These are phyloP conservation scores for Hypoxylon sp. DNA, from an alignment of 2,329 filamentous ascomycete genomes.

Conservation along the genomic window DNA sequence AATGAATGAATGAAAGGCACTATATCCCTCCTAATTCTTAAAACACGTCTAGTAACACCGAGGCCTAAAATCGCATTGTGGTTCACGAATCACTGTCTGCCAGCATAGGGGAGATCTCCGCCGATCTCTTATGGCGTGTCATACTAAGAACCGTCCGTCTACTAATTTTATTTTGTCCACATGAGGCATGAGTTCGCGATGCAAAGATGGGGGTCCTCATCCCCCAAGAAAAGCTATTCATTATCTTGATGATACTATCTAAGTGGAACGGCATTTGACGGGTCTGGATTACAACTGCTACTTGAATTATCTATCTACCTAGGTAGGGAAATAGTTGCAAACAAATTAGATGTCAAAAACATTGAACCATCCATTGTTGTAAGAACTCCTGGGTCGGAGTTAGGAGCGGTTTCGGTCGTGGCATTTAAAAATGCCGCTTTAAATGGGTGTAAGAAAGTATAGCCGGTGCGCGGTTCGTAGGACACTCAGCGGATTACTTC, in stretches of 20 bases:
- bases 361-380: too few relatives aligned
- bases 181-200: constrained; percentile 34
- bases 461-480: constrained; percentile 6
- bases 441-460: constrained; percentile 3
- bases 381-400: too few relatives aligned
- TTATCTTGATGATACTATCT: neutral
- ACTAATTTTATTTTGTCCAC: constrained; percentile 6
- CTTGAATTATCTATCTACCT: too few relatives aligned
- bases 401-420: neutral
- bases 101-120: constrained; percentile 30
- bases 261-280: neutral
- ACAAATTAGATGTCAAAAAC: too few relatives aligned
- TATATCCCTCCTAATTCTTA: too few relatives aligned
- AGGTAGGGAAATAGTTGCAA: too few relatives aligned
- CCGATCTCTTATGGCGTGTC: constrained; percentile 34
- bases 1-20: too few relatives aligned
- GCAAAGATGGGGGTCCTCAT: constrained; percentile 9
- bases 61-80: constrained; percentile 16
- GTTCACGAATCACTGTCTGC: constrained; percentile 31
- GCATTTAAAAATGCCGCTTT: constrained; percentile 15
- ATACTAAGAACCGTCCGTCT: constrained; percentile 19
- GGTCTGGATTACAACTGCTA: too few relatives aligned
- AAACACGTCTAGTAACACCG: constrained; percentile 22
- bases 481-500: too few relatives aligned
- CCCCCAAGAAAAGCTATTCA: constrained; percentile 3